These are phyloP conservation scores for Skeletonema tropicum DNA, from an alignment of 108 stramenopile genomes.

Conservation along the genomic window DNA sequence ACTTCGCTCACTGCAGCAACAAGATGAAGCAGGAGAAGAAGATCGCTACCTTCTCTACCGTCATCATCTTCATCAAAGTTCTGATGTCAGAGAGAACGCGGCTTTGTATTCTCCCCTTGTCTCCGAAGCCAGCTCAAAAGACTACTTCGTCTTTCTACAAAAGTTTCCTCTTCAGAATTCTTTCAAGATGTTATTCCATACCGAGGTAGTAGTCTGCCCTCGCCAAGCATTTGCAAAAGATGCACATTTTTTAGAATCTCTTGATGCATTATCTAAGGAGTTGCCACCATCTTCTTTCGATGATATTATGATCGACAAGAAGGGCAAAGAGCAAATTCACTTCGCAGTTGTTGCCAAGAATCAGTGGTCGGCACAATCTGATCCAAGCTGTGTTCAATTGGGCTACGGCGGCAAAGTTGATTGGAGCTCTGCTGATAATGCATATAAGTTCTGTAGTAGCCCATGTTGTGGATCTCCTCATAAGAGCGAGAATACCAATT, in stretches of 20 bases:
- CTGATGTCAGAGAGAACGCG: not conserved
- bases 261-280: slow-evolving; percentile 19
- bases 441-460: slow-evolving; percentile 13
- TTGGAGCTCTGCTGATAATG: slow-evolving; percentile 2
- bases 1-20: not conserved
- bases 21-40: slow-evolving; percentile 4
- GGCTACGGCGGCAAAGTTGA: slow-evolving; percentile 22
- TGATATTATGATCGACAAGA: not conserved
- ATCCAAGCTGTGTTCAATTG: slow-evolving; percentile 36
- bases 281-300: slow-evolving; percentile 11
- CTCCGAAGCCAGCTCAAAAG: not conserved
- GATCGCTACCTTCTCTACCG: not conserved
- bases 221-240: slow-evolving; percentile 28
- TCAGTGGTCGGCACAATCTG: slow-evolving; percentile 28
- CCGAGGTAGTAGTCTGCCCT: slow-evolving; percentile 52
- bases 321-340: not conserved
- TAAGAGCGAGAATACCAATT: slow-evolving; percentile 22
- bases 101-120: not conserved
- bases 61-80: not conserved
- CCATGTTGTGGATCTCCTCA: slow-evolving; percentile 47
- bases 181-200: slow-evolving; percentile 39
- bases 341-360: slow-evolving; percentile 22
- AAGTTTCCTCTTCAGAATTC: slow-evolving; percentile 48
- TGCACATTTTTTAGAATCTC: slow-evolving; percentile 22
- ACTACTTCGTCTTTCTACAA: slow-evolving; percentile 48